Conservation (phyloP, 2,329 filamentous ascomycete species). For the Pyrenophora seminiperda region DNA sequence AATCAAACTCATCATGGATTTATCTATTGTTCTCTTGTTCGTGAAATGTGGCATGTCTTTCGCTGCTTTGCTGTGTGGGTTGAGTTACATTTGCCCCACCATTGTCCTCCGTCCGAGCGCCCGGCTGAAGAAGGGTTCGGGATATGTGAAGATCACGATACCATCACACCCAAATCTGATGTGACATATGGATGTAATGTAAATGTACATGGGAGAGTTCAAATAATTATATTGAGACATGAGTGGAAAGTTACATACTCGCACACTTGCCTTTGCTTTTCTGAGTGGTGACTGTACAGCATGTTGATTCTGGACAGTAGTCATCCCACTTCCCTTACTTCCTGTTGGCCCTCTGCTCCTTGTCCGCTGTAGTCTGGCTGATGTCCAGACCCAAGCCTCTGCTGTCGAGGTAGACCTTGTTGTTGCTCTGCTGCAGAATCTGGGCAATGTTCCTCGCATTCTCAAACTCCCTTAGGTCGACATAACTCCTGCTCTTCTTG, state of each 20-base stretch:
- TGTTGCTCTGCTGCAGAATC: constrained; percentile 85
- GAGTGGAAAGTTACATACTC: constrained; percentile 41
- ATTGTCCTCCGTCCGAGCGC: no score
- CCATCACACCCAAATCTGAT: no score
- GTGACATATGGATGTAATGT: no score
- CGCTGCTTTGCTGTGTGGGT: no score
- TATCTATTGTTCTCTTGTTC: not conserved
- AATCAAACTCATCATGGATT: constrained; percentile 33
- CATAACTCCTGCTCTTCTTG: constrained; percentile 98
- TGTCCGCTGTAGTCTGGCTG: constrained; percentile 50
- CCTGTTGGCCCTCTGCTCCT: constrained; percentile 43
- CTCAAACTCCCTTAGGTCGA: constrained; percentile 97
- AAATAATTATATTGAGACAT: constrained; percentile 29
- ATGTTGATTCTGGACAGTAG: constrained; percentile 9
- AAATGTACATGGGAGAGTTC: no score
- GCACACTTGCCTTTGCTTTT: constrained; percentile 27
- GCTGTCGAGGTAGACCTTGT: constrained; percentile 91
- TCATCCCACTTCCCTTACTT: constrained; percentile 15
- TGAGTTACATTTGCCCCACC: no score
- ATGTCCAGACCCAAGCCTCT: constrained; percentile 93
- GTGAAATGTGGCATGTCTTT: not conserved
- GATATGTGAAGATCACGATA: no score
- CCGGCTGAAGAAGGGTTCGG: no score
- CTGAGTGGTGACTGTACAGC: constrained; percentile 32
- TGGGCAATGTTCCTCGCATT: constrained; percentile 89